Percentiles rank a stretch among this genome's conserved stretches.
phyloP scores from a whole-genome alignment of 148 eudicot genomes.

The Spergularia bocconei region DNA sequence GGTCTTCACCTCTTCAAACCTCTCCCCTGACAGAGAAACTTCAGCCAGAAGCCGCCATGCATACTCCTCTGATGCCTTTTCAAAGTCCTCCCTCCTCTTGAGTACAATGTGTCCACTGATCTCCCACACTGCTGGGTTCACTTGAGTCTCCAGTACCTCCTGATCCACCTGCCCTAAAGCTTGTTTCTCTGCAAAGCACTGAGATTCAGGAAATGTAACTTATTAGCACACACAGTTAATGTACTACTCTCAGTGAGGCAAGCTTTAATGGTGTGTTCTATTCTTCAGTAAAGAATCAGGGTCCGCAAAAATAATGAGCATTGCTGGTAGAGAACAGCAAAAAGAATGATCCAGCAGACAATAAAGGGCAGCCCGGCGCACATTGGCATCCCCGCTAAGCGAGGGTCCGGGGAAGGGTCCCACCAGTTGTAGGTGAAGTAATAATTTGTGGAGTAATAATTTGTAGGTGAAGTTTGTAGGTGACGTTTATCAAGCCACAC shows the following conservation, averaged over 20 bases:
- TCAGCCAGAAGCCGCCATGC: slow-evolving; percentile 76
- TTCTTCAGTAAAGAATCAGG: no score
- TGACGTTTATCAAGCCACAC: no score
- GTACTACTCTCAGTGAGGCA: not conserved
- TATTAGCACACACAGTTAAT: not conserved
- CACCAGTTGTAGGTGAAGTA: no score
- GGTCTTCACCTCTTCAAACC: slow-evolving; percentile 54
- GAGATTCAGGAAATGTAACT: slow-evolving; percentile 7
- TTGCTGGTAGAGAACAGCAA: not conserved
- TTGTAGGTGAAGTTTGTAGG: no score
- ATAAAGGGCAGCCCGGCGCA: no score
- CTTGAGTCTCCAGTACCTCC: slow-evolving; percentile 73
- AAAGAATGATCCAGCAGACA: not conserved
- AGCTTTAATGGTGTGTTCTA: not conserved
- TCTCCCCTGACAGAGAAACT: slow-evolving; percentile 67
- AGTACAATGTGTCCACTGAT: slow-evolving; percentile 82
- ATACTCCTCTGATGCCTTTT: slow-evolving; percentile 60
- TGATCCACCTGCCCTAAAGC: slow-evolving; percentile 64
- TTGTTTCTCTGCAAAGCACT: slow-evolving; percentile 88
- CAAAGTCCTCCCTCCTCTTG: slow-evolving; percentile 65
- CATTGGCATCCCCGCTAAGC: no score
- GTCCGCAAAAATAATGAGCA: no score
- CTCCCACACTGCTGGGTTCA: slow-evolving; percentile 90
- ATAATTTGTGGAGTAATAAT: no score
- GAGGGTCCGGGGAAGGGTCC: no score